A percentile compares a stretch with the other conserved stretches of the same genome.
phyloP scores from a whole-genome alignment of 148 eudicot genomes.

The Heliamphora exappendiculata region DNA sequence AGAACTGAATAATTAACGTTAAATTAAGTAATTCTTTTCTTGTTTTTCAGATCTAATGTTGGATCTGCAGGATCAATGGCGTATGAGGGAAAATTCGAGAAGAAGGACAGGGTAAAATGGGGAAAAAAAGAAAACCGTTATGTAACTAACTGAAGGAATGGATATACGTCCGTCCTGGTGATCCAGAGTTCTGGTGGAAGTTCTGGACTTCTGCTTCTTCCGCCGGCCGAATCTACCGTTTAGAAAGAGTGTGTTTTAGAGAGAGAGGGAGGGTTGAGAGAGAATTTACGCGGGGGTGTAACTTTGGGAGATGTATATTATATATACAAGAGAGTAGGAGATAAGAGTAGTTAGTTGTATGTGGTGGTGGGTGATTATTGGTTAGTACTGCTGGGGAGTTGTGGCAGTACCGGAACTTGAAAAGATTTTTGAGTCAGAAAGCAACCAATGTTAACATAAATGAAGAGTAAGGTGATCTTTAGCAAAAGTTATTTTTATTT shows the following conservation, averaged over 20 bases:
- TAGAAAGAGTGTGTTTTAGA: constrained; percentile 11
- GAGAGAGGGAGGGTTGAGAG: background rate
- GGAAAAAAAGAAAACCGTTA: constrained; percentile 18
- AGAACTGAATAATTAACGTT: background rate
- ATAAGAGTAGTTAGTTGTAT: too few species aligned
- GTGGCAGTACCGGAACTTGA: too few species aligned
- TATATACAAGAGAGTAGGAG: too few species aligned
- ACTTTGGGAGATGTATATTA: constrained; percentile 1
- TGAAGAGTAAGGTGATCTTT: too few species aligned
- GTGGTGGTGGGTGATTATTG: too few species aligned
- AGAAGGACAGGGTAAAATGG: constrained; percentile 16
- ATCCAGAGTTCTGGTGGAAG: background rate
- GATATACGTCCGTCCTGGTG: constrained; percentile 6
- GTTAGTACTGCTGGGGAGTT: too few species aligned
- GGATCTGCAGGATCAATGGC: background rate
- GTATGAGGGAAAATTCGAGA: background rate
- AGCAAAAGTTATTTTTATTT: too few species aligned
- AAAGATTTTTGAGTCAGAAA: too few species aligned
- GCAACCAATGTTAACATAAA: too few species aligned
- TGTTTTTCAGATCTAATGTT: background rate
- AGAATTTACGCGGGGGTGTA: background rate
- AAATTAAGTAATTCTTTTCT: too few species aligned
- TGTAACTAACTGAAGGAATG: constrained; percentile 15
- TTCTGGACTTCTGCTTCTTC: background rate
- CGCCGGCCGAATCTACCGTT: background rate